Evolutionary conservation across 1,139 yeast species (phyloP).

Genomic region (Sugiyamaella castrensis): DNA sequence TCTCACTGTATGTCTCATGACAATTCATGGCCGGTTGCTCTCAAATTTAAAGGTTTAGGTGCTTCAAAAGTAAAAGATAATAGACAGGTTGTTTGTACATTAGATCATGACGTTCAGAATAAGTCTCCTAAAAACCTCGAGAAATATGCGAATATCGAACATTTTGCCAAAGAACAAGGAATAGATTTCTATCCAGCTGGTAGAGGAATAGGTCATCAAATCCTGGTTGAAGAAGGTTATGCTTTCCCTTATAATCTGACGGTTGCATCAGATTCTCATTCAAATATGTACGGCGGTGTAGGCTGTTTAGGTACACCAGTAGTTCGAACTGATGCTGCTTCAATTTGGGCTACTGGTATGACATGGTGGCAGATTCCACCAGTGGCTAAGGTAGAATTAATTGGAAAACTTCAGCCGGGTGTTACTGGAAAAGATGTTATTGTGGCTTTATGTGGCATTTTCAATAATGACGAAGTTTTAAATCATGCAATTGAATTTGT

Average conservation of each 20-base stretch:
- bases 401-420: slow-evolving; percentile 78
- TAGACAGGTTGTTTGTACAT: slow-evolving; percentile 88
- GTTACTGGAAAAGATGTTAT: slow-evolving; percentile 96
- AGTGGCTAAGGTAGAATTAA: slow-evolving; percentile 87
- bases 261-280: slow-evolving; percentile 97
- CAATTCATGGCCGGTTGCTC: slow-evolving; percentile 98
- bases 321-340: slow-evolving; percentile 97
- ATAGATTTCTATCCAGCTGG: slow-evolving; percentile 98
- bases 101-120: slow-evolving; percentile 98
- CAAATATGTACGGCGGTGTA: slow-evolving; percentile 96
- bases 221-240: slow-evolving; percentile 98
- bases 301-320: slow-evolving; percentile 96
- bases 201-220: slow-evolving; percentile 97
- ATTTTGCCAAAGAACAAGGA: slow-evolving; percentile 87
- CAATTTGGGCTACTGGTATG: slow-evolving; percentile 99
- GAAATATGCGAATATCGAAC: slow-evolving; percentile 83
- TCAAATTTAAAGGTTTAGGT: slow-evolving; percentile 93
- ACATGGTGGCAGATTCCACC: slow-evolving; percentile 99
- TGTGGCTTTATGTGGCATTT: slow-evolving; percentile 90
- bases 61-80: slow-evolving; percentile 79
- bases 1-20: slow-evolving; percentile 99
- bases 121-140: slow-evolving; percentile 80
- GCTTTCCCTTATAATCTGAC: slow-evolving; percentile 92
- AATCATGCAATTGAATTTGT: slow-evolving; percentile 97
- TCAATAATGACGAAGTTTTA: slow-evolving; percentile 93